These are phyloP conservation scores for Gypsophila paniculata DNA, from an alignment of 179 eudicot species.

Conservation along the genomic window DNA sequence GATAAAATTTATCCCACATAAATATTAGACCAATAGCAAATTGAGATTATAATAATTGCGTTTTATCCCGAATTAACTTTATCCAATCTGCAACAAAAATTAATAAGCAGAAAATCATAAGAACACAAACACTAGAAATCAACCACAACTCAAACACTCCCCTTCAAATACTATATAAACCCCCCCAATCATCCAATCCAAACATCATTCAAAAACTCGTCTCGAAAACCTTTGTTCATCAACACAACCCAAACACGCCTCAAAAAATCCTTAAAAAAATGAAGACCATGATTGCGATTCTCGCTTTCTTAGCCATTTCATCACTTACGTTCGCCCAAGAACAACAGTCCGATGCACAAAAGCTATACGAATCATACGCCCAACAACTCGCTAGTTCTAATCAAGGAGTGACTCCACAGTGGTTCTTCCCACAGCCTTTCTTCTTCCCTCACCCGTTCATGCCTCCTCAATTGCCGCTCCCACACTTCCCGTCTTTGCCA, in stretches of 20 bases:
- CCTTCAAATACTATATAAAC: no score
- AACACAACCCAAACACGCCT: background rate
- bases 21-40: no score
- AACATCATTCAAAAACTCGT: background rate
- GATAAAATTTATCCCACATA: background rate
- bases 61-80: background rate
- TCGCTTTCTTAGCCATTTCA: background rate
- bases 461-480: background rate
- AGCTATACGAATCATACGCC: background rate
- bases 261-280: background rate
- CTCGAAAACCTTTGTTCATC: background rate
- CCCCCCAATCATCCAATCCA: no score
- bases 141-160: no score
- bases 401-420: background rate
- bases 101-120: no score
- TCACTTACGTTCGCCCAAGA: background rate
- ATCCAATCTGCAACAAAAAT: background rate
- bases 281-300: background rate
- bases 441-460: background rate
- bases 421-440: background rate
- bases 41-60: no score
- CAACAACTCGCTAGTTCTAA: background rate
- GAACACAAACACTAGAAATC: no score
- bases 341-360: background rate
- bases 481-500: conserved; percentile 10